Evolutionary conservation across 2,329 filamentous ascomycete species (phyloP).

Genomic region (Moelleriella libera): DNA sequence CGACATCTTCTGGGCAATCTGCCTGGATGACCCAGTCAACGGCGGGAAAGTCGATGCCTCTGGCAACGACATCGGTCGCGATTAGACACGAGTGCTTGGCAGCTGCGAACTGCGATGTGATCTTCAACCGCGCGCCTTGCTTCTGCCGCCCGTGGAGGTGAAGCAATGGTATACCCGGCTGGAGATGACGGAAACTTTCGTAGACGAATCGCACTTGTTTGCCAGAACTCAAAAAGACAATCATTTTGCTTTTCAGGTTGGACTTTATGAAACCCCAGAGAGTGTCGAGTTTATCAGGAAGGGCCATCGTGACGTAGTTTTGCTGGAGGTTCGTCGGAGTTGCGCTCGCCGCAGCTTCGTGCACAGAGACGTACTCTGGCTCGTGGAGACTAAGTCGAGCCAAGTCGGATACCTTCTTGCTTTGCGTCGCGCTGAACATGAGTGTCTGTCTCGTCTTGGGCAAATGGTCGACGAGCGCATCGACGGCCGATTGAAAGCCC

Average conservation of each 20-base stretch:
- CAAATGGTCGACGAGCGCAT: slow-evolving; percentile 85
- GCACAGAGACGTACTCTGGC: slow-evolving; percentile 89
- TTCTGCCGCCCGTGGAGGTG: slow-evolving; percentile 93
- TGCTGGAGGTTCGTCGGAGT: slow-evolving; percentile 80
- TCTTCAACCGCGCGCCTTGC: slow-evolving; percentile 74
- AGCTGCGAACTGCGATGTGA: slow-evolving; percentile 68
- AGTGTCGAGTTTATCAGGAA: slow-evolving; percentile 82
- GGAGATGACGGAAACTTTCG: slow-evolving; percentile 82
- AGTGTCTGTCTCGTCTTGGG: slow-evolving; percentile 78
- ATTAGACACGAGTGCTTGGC: slow-evolving; percentile 81
- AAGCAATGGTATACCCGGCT: slow-evolving; percentile 83
- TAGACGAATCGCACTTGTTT: slow-evolving; percentile 96
- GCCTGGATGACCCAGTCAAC: slow-evolving; percentile 98
- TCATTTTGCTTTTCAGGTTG: slow-evolving; percentile 85
- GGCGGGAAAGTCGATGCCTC: slow-evolving; percentile 88
- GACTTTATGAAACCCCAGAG: slow-evolving; percentile 85
- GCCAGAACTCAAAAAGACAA: slow-evolving; percentile 88
- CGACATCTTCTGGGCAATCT: slow-evolving; percentile 92
- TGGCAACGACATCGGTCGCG: slow-evolving; percentile 86
- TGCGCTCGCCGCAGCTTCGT: slow-evolving; percentile 65
- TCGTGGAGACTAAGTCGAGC: slow-evolving; percentile 78
- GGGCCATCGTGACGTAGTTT: slow-evolving; percentile 75
- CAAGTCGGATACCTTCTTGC: slow-evolving; percentile 82
- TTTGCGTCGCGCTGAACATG: slow-evolving; percentile 93
- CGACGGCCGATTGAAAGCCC: slow-evolving; percentile 83